Conservation (phyloP, 2,329 filamentous ascomycete genomes). For the Magnaporthales sp. region DNA sequence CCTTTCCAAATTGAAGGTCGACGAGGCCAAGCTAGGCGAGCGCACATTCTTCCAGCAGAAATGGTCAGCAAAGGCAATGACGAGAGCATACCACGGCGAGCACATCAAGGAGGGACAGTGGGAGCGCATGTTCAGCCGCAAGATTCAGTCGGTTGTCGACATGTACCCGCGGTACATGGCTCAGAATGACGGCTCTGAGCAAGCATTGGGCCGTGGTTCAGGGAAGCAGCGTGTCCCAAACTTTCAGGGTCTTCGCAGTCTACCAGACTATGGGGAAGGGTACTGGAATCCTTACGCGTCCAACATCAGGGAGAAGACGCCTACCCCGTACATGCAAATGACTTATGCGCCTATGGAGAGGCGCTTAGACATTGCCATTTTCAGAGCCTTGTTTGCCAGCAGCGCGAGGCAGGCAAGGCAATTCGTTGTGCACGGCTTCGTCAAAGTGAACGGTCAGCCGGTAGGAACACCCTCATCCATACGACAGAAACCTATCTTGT, state of each 20-base stretch:
- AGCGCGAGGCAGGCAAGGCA: constrained; percentile 88
- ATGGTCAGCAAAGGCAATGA: constrained; percentile 80
- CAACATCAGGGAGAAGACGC: background rate
- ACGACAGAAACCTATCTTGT: background rate
- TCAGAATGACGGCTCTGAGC: constrained; percentile 68
- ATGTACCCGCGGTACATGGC: constrained; percentile 81
- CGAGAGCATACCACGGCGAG: constrained; percentile 88
- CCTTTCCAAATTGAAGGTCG: constrained; percentile 34
- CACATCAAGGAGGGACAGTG: constrained; percentile 89
- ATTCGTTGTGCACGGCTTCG: constrained; percentile 85
- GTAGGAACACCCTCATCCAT: constrained; percentile 34
- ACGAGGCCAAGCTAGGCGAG: constrained; percentile 12
- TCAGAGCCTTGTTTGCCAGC: constrained; percentile 87
- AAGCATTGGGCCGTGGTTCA: constrained; percentile 75
- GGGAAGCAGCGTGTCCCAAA: constrained; percentile 32
- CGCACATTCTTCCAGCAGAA: constrained; percentile 95
- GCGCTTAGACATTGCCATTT: constrained; percentile 88
- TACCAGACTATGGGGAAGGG: too few relatives aligned
- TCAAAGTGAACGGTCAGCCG: constrained; percentile 95
- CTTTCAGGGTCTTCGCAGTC: too few relatives aligned
- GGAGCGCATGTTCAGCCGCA: constrained; percentile 83
- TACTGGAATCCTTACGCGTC: background rate
- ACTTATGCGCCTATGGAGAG: constrained; percentile 85
- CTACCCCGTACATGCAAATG: constrained; percentile 93
- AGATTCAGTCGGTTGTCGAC: constrained; percentile 72